Conservation (phyloP, 208 protist species). For the Lotmaria passim region DNA sequence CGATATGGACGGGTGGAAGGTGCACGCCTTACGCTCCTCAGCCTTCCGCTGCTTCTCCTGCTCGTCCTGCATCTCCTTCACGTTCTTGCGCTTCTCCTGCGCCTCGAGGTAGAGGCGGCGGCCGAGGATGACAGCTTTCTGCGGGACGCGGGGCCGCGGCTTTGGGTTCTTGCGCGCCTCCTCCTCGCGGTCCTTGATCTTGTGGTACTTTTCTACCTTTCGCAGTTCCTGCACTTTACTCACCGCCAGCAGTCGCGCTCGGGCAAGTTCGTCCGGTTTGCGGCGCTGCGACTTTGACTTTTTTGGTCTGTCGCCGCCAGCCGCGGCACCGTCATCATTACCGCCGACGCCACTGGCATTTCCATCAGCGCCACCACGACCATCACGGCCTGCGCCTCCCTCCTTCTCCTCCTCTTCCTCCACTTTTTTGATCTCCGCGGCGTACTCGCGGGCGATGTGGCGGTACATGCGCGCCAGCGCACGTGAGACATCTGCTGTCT, state of each 20-base stretch:
- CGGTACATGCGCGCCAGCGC: constrained; percentile 33
- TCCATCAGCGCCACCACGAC: background rate
- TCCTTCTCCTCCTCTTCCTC: background rate
- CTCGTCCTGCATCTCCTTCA: constrained; percentile 33
- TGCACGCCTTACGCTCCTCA: constrained; percentile 45
- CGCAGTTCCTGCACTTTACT: constrained; percentile 36
- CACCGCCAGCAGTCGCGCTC: constrained; percentile 43
- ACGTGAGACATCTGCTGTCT: constrained; percentile 11
- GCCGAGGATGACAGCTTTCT: constrained; percentile 52
- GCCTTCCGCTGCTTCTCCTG: constrained; percentile 21
- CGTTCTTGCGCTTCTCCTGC: constrained; percentile 15
- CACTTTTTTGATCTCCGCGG: background rate
- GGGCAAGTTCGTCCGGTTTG: constrained; percentile 33
- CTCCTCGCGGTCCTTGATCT: constrained; percentile 44
- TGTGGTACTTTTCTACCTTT: constrained; percentile 60
- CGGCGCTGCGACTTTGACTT: constrained; percentile 24
- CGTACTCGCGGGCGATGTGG: constrained; percentile 32
- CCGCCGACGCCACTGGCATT: background rate
- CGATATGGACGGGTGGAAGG: constrained; percentile 74
- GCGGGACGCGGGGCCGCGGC: constrained; percentile 29
- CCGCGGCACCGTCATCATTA: background rate
- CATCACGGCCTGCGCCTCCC: background rate
- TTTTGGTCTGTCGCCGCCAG: background rate
- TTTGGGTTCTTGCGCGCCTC: constrained; percentile 22
- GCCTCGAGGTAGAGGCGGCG: constrained; percentile 59